Percentiles rank a stretch among this genome's conserved stretches.
Conservation (phyloP, 139 green algal species). For the Micractinium conductrix region DNA sequence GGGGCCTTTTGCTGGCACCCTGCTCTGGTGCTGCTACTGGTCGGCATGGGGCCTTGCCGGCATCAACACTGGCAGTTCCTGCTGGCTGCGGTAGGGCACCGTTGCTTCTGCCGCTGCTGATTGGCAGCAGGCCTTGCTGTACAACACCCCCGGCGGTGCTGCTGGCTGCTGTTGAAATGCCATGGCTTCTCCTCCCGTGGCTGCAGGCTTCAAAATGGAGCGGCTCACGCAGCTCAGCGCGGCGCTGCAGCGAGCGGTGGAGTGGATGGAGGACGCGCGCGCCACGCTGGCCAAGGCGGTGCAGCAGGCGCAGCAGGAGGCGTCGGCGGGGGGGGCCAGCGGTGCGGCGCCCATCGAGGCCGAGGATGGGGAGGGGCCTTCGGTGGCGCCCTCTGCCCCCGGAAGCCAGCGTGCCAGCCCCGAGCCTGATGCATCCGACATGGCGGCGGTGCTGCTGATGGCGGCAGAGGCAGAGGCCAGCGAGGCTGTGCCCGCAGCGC, state of each 20-base stretch:
- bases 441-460: background rate
- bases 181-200: too few species aligned
- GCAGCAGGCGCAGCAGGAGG: background rate
- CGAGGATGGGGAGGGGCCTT: background rate
- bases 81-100: too few species aligned
- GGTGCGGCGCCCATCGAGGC: background rate
- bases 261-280: slow-evolving; percentile 36
- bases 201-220: slow-evolving; percentile 44
- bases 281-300: slow-evolving; percentile 2
- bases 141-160: too few species aligned
- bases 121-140: too few species aligned
- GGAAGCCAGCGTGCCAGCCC: background rate
- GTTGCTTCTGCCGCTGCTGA: too few species aligned
- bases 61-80: too few species aligned
- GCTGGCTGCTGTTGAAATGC: too few species aligned
- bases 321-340: background rate
- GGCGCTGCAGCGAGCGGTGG: slow-evolving; percentile 20
- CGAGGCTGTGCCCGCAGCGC: background rate
- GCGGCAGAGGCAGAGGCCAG: background rate
- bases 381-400: background rate
- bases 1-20: too few species aligned
- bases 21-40: background rate
- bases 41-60: too few species aligned
- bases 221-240: slow-evolving; percentile 25
- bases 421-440: background rate